Evolutionary conservation across 2,329 filamentous ascomycete species (phyloP), one percentile per base, ranked within the genome.

Genomic region (Trichoderma harzianum): DNA sequence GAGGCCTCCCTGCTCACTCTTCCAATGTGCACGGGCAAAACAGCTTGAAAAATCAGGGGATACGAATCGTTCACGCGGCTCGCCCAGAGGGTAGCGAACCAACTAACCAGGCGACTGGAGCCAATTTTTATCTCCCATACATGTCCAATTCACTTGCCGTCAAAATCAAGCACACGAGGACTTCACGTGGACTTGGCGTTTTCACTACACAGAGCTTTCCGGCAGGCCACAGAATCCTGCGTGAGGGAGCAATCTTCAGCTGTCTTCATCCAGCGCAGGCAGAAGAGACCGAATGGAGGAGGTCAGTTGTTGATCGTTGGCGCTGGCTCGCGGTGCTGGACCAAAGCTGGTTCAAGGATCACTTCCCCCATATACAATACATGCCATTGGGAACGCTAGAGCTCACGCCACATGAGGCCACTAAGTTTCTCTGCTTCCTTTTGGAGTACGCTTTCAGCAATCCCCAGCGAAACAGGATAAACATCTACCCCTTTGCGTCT

Each of bases 401-500:
- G 26, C 53, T 75, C 14, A 58, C 21, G 7, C 7, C 18, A 18
- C 55, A 26, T 5, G 53, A 75, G 4, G 65, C 60, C 11, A 76
- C 53, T 21, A 39, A 28, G 4, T 72, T 79, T 1, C 34, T 73
- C 18, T 71, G 55, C 2, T 80, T 79, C 36, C 57, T 78, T 16
- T 47, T 21, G 7, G 73, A 79, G 12, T 78, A 80, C 55, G 76
- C 47, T 30, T 80, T 78, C 55, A 51, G n/a, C 53, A 74, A 77
- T 12, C 51, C 67, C 1, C 8, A 14, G 11, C 30, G 62, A 1
- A 71, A 14, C 11, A 51, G n/a, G 7, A 74, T 71, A 7, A 71
- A 75, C 43, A 30, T 80, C 18, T 79, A 74, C 60, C 7, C 14
- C 3, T 60, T 76, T 10, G 75, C 73, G 11, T 76, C 74, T 5